These are phyloP conservation scores for Fraxinus ornus DNA, from an alignment of 305 asterid genomes.

Conservation along the genomic window DNA sequence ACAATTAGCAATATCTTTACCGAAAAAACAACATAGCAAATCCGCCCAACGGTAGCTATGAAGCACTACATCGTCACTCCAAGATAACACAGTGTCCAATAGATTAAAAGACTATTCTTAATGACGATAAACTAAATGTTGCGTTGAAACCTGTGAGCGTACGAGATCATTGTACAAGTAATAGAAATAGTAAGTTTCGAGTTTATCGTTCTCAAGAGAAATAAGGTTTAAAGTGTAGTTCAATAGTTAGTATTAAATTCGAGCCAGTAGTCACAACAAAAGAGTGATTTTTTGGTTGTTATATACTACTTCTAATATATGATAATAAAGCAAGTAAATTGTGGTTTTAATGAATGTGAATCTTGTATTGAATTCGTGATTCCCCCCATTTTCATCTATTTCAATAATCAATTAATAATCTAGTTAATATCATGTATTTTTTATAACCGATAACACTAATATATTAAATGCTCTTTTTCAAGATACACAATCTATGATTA, in stretches of 20 bases:
- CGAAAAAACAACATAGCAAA: no score
- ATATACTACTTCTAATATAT: background rate
- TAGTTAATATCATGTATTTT: no score
- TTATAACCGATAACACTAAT: no score
- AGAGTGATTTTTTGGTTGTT: background rate
- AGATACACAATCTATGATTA: no score
- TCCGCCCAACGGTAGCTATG: background rate
- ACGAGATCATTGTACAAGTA: background rate
- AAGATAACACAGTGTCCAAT: background rate
- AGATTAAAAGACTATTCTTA: background rate
- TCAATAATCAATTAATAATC: background rate
- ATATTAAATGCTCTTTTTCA: no score
- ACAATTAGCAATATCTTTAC: background rate
- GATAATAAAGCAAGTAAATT: background rate
- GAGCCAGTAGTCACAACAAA: background rate
- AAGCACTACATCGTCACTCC: background rate
- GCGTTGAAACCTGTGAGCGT: background rate
- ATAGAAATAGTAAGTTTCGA: background rate
- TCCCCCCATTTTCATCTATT: background rate
- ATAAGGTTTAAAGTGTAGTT: background rate
- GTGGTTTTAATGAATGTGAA: no score
- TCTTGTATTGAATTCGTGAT: no score
- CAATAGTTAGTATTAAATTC: no score
- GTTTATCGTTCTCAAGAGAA: background rate
- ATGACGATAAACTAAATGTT: no score